Evolutionary conservation across 73 alveolate genomes (phyloP).

Genomic region (Tetrahymena elliotti): DNA sequence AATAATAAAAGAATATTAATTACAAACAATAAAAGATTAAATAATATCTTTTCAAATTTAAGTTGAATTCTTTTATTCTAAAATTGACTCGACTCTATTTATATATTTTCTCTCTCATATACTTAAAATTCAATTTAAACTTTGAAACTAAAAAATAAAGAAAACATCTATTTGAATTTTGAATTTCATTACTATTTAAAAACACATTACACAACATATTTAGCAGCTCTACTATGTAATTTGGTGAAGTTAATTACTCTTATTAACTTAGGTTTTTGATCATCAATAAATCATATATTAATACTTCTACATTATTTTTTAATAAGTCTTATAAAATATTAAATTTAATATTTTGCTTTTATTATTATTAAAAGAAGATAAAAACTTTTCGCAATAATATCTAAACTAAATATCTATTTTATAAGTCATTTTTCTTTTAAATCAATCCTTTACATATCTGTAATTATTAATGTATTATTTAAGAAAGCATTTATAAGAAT

Average conservation of each 20-base stretch:
- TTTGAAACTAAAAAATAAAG: too few relatives aligned
- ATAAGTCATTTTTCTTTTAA: too few relatives aligned
- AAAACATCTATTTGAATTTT: too few relatives aligned
- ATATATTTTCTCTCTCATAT: not conserved
- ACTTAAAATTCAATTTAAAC: not conserved
- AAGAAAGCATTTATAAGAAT: too few relatives aligned
- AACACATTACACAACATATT: not conserved
- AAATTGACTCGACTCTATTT: not conserved
- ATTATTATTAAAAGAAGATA: not conserved
- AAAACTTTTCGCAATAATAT: too few relatives aligned
- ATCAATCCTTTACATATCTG: too few relatives aligned
- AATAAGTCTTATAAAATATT: not conserved
- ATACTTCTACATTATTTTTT: not conserved
- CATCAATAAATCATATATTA: too few relatives aligned
- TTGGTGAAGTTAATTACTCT: not conserved
- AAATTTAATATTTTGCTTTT: too few relatives aligned
- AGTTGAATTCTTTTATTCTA: not conserved
- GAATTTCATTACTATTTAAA: not conserved
- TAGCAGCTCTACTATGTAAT: not conserved
- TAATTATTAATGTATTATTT: too few relatives aligned
- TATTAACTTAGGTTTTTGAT: too few relatives aligned
- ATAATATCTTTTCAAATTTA: not conserved
- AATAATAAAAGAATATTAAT: not conserved
- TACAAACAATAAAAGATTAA: not conserved
- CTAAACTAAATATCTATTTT: too few relatives aligned